phyloP scores from a whole-genome alignment of 2,329 filamentous ascomycete genomes.

The Acrocalymma vagum region DNA sequence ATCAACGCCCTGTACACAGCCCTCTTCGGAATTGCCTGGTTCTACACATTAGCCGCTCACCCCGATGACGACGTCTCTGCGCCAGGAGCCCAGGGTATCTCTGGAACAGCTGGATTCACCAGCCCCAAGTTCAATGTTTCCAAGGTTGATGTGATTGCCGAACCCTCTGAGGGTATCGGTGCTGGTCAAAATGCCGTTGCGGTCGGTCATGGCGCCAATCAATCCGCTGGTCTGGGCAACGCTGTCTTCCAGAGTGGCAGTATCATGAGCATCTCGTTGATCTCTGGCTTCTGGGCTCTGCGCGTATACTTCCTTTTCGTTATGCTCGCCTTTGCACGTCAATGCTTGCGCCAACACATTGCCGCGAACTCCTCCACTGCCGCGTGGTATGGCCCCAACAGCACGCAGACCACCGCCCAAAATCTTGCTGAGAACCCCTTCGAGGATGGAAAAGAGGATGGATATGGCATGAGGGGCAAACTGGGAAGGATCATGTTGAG shows the following conservation, averaged over 20 bases:
- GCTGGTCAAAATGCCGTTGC: conserved; percentile 64
- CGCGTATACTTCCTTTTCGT: conserved; percentile 85
- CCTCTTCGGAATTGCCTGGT: conserved; percentile 86
- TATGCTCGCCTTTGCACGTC: conserved; percentile 82
- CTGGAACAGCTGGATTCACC: conserved; percentile 71
- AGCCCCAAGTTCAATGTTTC: conserved; percentile 68
- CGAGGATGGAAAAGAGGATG: conserved; percentile 72
- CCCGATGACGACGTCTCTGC: conserved; percentile 48
- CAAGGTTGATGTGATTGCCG: conserved; percentile 62
- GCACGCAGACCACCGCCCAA: conserved; percentile 50
- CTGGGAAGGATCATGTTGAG: conserved; percentile 81
- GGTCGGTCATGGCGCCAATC: conserved; percentile 49
- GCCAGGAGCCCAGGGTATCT: conserved; percentile 63
- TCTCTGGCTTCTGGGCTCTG: conserved; percentile 76
- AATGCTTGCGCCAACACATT: conserved; percentile 76
- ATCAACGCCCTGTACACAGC: conserved; percentile 85
- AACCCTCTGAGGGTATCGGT: conserved; percentile 54
- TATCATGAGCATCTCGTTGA: conserved; percentile 80
- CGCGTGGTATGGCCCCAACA: conserved; percentile 49
- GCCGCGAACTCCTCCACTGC: conserved; percentile 53
- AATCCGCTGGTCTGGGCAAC: conserved; percentile 64
- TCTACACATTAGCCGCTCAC: conserved; percentile 73
- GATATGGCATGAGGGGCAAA: conserved; percentile 80
- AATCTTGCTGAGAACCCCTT: conserved; percentile 74
- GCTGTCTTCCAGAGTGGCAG: conserved; percentile 71